Conservation (phyloP, 2,329 filamentous ascomycete genomes). For the Fusarium denticulatum region DNA sequence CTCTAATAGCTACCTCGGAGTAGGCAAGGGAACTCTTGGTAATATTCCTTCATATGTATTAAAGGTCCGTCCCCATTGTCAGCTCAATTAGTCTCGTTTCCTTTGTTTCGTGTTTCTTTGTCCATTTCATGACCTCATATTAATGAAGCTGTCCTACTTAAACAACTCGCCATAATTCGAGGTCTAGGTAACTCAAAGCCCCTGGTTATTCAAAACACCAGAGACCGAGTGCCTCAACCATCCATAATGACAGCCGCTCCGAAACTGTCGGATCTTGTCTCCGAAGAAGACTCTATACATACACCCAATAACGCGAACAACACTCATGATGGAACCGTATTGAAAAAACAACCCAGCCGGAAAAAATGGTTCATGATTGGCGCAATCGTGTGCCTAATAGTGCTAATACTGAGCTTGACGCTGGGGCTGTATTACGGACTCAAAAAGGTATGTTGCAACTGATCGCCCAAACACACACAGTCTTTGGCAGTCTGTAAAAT, state of each 20-base stretch:
- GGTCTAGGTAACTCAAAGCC: background rate
- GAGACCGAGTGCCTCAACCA: conserved; percentile 1
- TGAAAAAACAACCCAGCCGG: conserved; percentile 8
- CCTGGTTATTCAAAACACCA: background rate
- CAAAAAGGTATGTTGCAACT: conserved; percentile 22
- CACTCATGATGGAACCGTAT: background rate
- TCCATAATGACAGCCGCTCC: conserved; percentile 12
- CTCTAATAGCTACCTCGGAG: background rate
- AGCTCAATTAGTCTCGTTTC: background rate
- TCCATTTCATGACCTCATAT: background rate
- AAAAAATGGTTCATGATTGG: conserved; percentile 26
- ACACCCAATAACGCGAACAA: background rate
- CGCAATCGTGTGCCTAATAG: background rate
- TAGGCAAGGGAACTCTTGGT: conserved; percentile 9
- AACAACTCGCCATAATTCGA: background rate
- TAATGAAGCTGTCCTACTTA: background rate
- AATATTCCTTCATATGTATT: conserved; percentile 1
- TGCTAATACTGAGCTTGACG: conserved; percentile 26
- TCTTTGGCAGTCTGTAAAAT: background rate
- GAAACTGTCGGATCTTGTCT: conserved; percentile 2
- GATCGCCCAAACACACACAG: background rate
- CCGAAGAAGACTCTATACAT: conserved; percentile 19
- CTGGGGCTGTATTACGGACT: conserved; percentile 39
- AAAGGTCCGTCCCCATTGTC: background rate
- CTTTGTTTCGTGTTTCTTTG: background rate